These are phyloP conservation scores for Mucor circinelloides DNA, from an alignment of 371 early-diverging fungal species.

Conservation along the genomic window DNA sequence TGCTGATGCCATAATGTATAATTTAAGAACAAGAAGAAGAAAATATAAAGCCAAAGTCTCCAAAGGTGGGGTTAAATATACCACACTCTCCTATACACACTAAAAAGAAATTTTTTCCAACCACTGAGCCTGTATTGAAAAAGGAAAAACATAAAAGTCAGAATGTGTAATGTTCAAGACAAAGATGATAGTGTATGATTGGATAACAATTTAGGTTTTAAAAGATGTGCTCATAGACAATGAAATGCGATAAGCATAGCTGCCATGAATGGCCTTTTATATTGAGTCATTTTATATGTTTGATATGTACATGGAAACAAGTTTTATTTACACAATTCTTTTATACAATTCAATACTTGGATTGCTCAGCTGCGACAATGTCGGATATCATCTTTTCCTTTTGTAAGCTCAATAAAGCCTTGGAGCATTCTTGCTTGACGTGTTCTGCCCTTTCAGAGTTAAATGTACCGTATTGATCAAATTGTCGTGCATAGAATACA, in stretches of 20 bases:
- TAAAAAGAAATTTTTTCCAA: neutral
- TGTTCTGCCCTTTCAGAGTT: constrained; percentile 31
- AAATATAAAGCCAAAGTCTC: neutral
- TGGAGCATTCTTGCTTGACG: constrained; percentile 41
- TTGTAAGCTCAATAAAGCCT: constrained; percentile 31
- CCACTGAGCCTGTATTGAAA: neutral
- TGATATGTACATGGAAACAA: neutral
- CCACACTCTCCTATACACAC: neutral
- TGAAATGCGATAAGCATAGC: neutral
- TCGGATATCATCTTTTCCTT: constrained; percentile 39
- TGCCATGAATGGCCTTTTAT: neutral
- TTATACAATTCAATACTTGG: neutral
- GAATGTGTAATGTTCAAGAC: neutral
- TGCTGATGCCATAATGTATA: constrained; percentile 41
- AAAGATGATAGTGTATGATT: neutral
- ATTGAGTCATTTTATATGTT: neutral
- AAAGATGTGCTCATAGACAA: neutral
- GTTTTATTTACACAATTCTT: neutral
- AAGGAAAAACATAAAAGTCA: constrained; percentile 8
- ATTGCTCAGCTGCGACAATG: neutral
- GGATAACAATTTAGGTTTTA: neutral
- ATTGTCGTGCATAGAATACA: constrained; percentile 44
- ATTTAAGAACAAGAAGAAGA: constrained; percentile 20
- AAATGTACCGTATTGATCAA: constrained; percentile 30
- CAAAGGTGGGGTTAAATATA: neutral